These are phyloP conservation scores for Exidia glandulosa DNA, from an alignment of 768 basidiomycete species.

Conservation along the genomic window DNA sequence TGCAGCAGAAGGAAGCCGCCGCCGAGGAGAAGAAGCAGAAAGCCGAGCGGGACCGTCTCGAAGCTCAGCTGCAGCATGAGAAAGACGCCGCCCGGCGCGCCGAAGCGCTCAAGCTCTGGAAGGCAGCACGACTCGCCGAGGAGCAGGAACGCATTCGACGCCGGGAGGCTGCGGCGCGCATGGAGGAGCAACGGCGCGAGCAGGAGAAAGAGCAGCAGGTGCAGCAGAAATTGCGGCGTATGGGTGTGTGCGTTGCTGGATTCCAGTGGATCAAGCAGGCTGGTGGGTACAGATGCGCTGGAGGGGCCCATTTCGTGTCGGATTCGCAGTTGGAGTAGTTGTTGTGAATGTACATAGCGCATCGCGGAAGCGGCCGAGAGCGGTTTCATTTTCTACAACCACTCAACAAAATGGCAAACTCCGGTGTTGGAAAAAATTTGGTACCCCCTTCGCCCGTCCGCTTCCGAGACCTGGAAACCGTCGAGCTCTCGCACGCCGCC, in stretches of 20 bases:
- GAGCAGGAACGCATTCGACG: conserved; percentile 11
- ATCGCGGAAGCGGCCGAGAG: background rate
- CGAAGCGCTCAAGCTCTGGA: background rate
- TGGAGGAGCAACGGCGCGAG: conserved; percentile 16
- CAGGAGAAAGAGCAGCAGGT: conserved; percentile 15
- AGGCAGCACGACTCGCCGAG: background rate
- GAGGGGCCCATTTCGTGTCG: conserved; percentile 32
- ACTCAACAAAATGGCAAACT: too few species aligned
- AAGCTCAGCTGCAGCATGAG: conserved; percentile 12
- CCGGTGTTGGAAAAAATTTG: background rate
- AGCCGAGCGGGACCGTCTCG: conserved; percentile 4
- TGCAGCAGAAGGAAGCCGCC: conserved; percentile 12
- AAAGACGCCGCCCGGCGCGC: conserved; percentile 11
- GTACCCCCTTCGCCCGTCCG: background rate
- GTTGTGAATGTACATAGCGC: conserved; percentile 7
- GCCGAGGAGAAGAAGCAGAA: conserved; percentile 12
- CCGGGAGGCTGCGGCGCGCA: conserved; percentile 13
- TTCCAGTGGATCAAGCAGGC: conserved; percentile 32
- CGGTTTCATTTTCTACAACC: too few species aligned
- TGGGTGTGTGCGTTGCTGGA: conserved; percentile 41
- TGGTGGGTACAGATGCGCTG: conserved; percentile 35
- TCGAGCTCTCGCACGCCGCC: background rate
- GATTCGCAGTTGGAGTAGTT: conserved; percentile 19
- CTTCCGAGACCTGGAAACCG: background rate
- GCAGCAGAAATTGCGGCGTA: conserved; percentile 29